Evolutionary conservation across 176 grass and related monocot genomes (phyloP).

Genomic region (Cenchrus purpureus): DNA sequence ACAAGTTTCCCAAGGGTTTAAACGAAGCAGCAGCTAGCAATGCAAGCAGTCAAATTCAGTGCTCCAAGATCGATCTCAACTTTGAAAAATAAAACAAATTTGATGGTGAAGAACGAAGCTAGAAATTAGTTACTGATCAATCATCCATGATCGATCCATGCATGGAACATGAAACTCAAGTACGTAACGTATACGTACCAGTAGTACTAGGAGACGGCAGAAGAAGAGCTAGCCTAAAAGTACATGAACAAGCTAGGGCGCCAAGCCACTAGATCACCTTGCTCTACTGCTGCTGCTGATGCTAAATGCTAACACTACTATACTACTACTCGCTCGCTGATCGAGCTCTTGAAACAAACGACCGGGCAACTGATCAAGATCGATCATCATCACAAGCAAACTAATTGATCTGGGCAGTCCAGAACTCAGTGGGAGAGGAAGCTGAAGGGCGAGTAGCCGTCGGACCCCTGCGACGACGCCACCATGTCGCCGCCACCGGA

Average conservation of each 20-base stretch:
- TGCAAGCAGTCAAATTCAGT: neutral
- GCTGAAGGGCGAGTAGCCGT: conserved; percentile 55
- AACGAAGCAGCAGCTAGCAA: neutral
- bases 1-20: neutral
- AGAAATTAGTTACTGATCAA: neutral
- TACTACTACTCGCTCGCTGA: conserved; percentile 14
- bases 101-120: neutral
- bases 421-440: conserved; percentile 56
- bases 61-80: neutral
- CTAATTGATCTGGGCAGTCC: neutral
- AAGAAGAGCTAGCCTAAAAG: conserved; percentile 31
- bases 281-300: conserved; percentile 31
- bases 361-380: neutral
- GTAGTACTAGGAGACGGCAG: neutral
- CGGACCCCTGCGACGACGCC: conserved; percentile 43
- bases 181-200: neutral
- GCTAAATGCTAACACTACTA: conserved; percentile 21
- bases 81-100: neutral
- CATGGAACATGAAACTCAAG: neutral
- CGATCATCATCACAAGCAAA: neutral
- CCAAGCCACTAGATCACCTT: conserved; percentile 34
- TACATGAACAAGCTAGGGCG: conserved; percentile 41
- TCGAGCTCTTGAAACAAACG: conserved; percentile 8
- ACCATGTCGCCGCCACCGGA: conserved; percentile 46
- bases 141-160: conserved; percentile 4